A percentile compares a stretch with the other conserved stretches of the same genome.
phyloP scores from a whole-genome alignment of 352 stramenopile species.

The Phytophthora cactorum region DNA sequence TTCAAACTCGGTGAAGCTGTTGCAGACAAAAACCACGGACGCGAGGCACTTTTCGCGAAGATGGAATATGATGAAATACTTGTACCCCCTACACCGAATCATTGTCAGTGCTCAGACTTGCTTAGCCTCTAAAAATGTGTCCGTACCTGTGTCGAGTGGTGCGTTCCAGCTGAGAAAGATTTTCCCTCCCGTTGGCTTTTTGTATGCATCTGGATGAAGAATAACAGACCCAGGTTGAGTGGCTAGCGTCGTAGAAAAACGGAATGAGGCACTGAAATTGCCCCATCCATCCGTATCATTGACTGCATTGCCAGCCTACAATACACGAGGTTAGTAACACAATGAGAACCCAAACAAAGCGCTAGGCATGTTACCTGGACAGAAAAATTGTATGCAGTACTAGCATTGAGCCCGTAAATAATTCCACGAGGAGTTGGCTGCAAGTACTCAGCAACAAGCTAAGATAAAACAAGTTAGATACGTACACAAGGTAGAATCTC shows the following conservation, averaged over 20 bases:
- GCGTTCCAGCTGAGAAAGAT: conserved; percentile 57
- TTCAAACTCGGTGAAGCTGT: conserved; percentile 9
- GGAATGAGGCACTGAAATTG: conserved; percentile 31
- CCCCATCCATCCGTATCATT: conserved; percentile 55
- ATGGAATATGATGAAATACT: conserved; percentile 47
- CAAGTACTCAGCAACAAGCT: conserved; percentile 27
- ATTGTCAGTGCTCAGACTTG: neutral
- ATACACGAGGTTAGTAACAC: neutral
- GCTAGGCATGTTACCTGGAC: conserved; percentile 45
- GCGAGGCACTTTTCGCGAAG: conserved; percentile 34
- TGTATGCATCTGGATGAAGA: conserved; percentile 21
- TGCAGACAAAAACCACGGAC: conserved; percentile 38
- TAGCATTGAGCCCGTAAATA: conserved; percentile 39
- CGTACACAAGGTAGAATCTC: neutral
- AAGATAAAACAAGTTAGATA: conserved; percentile 9
- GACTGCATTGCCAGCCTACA: conserved; percentile 54
- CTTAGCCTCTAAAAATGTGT: neutral
- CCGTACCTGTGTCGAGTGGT: conserved; percentile 52
- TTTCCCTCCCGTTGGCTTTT: conserved; percentile 51
- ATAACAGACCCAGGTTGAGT: conserved; percentile 48
- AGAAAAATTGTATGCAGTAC: conserved; percentile 47
- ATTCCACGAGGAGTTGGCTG: conserved; percentile 15
- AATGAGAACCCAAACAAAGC: neutral
- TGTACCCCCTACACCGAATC: conserved; percentile 34
- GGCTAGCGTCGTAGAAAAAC: conserved; percentile 36